Evolutionary conservation across 805 yeast species (phyloP).

Genomic region (Lipomyces yamanashiensis): DNA sequence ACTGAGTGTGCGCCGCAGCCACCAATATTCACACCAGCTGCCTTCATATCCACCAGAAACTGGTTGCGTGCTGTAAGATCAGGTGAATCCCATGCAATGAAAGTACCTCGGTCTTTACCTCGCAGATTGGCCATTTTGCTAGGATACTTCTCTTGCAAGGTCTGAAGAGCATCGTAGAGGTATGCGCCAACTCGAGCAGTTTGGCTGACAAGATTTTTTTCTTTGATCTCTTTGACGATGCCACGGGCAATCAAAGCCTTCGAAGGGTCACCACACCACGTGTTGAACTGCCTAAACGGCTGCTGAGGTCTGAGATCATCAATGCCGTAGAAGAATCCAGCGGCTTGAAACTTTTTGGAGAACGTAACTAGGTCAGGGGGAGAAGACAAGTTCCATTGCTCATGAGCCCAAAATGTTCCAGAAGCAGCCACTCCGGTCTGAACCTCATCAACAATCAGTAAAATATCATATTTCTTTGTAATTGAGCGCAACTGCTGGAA

Average conservation of each 20-base stretch:
- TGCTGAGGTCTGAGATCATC: conserved; percentile 71
- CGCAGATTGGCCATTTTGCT: conserved; percentile 58
- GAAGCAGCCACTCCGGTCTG: conserved; percentile 92
- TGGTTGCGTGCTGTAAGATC: conserved; percentile 60
- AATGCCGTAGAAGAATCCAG: conserved; percentile 82
- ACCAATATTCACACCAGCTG: conserved; percentile 76
- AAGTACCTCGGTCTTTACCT: conserved; percentile 76
- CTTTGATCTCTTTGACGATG: conserved; percentile 66
- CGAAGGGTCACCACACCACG: conserved; percentile 94
- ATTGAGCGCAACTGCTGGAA: conserved; percentile 83
- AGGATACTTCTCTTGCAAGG: conserved; percentile 61
- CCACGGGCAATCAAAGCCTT: conserved; percentile 76
- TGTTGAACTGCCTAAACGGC: conserved; percentile 90
- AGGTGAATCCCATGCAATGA: conserved; percentile 78
- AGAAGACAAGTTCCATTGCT: conserved; percentile 74
- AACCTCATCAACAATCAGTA: conserved; percentile 81
- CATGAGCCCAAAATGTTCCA: conserved; percentile 87
- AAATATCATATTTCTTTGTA: conserved; percentile 69
- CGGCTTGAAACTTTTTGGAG: conserved; percentile 87
- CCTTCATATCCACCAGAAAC: conserved; percentile 63
- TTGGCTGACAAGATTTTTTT: conserved; percentile 61
- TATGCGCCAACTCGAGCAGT: conserved; percentile 69
- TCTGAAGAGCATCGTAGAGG: conserved; percentile 60
- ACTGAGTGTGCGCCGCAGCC: conserved; percentile 82
- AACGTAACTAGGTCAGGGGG: conserved; percentile 86